Percentiles rank a stretch among this genome's conserved stretches.
Conservation (phyloP, 441 rosid genomes). For the Flueggea neowawraea region DNA sequence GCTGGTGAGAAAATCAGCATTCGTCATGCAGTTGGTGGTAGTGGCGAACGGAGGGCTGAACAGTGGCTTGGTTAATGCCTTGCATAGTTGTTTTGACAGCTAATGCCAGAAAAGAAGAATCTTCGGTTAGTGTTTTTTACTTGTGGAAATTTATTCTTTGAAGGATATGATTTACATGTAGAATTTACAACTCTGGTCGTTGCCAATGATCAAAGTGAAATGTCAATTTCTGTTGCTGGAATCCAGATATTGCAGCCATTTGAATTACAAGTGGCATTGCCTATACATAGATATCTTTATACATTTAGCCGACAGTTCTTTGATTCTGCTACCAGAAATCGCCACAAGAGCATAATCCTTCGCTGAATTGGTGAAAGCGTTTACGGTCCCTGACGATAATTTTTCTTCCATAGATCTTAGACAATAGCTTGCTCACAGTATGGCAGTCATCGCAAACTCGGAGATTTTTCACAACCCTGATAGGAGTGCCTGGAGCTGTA, state of each 20-base stretch:
- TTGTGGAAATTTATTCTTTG: too few relatives aligned
- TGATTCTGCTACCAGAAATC: slow-evolving; percentile 24
- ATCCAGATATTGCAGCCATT: too few relatives aligned
- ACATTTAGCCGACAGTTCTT: not conserved
- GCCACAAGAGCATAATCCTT: slow-evolving; percentile 30
- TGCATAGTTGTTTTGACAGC: too few relatives aligned
- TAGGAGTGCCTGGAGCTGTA: slow-evolving; percentile 22
- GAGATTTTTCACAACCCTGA: slow-evolving; percentile 29
- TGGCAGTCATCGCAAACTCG: slow-evolving; percentile 35
- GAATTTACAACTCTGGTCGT: too few relatives aligned
- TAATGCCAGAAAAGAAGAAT: too few relatives aligned
- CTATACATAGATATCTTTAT: too few relatives aligned
- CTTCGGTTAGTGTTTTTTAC: too few relatives aligned
- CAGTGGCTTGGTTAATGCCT: slow-evolving; percentile 85
- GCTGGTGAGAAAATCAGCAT: slow-evolving; percentile 82
- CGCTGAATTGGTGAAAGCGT: slow-evolving; percentile 33
- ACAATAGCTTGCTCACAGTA: slow-evolving; percentile 27
- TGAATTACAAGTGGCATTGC: too few relatives aligned
- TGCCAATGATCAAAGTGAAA: too few relatives aligned
- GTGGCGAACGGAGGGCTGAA: slow-evolving; percentile 84
- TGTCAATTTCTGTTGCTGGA: too few relatives aligned
- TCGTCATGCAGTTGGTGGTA: slow-evolving; percentile 76
- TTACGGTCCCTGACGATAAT: slow-evolving; percentile 30
- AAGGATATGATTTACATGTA: too few relatives aligned
- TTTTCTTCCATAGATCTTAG: slow-evolving; percentile 22